Evolutionary conservation across 1,284 basidiomycete species (phyloP), one percentile per base, ranked within the genome.

Genomic region (Tilletia indica): DNA sequence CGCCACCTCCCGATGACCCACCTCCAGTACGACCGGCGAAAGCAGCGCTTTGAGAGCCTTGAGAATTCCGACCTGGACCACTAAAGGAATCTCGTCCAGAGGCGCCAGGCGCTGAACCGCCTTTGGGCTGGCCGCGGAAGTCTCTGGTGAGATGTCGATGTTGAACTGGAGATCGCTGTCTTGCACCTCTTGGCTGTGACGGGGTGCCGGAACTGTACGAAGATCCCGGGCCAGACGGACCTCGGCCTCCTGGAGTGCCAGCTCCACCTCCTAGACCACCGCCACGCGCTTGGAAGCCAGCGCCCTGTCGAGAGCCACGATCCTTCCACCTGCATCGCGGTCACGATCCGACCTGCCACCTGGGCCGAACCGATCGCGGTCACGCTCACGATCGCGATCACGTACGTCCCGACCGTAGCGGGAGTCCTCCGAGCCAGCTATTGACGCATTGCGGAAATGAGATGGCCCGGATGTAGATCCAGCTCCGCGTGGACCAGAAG

Each of bases 331-430:
- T 45, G 42, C 42, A 45, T 45, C 42, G 42, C 42, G 56, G 4
- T 58, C 56, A 58, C 56, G 56, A 34, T 58, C 56, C 12, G 56
- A 34, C 56, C 56, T 21, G 21, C 56, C 56, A 4, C 56, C 61
- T 25, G 36, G 36, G 12, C 34, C 61, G 39, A 39, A 21, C 36
- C 61, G 61, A 64, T 42, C 61, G 19, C 61, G 36, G 34, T 64
- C 34, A 6, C 61, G 61, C 19, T 39, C 61, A 19, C 61, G 61
- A 38, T 64, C 61, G 38, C 61, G 34, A 19, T 64, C 61, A 16
- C 61, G 61, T 8, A 39, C 61, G 4, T 42, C 61, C 34, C 56
- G 56, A 34, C 61, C 21, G 38, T 39, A 64, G 31, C 61, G 61
- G 19, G 34, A 38, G 36, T 64, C 61, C 31, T 54, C 51, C 16